Percentiles rank a stretch among this genome's conserved stretches.
Conservation (phyloP, 2,329 filamentous ascomycete species). For the Aspergillus sp. region DNA sequence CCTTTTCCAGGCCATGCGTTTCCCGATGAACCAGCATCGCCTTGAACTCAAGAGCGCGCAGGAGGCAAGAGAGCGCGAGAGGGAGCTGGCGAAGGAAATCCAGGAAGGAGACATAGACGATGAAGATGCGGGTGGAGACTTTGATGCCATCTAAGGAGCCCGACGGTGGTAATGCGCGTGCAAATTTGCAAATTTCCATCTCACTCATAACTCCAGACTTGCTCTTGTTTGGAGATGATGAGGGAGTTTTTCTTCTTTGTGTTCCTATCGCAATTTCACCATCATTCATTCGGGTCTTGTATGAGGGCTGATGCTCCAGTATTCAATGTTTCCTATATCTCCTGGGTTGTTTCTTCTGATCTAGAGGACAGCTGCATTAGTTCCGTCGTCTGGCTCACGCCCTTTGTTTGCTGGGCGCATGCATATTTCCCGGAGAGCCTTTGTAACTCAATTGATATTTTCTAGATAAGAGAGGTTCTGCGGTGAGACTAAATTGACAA, state of each 20-base stretch:
- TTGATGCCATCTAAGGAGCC: constrained; percentile 79
- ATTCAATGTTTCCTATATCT: constrained; percentile 27
- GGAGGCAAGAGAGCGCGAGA: constrained; percentile 93
- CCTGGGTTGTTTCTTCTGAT: constrained; percentile 21
- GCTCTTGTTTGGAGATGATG: constrained; percentile 9
- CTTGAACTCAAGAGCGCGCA: constrained; percentile 97
- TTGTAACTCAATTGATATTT: constrained; percentile 14
- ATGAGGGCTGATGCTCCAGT: constrained; percentile 26
- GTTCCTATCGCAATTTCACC: constrained; percentile 28
- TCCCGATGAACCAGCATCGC: constrained; percentile 98
- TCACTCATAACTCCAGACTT: constrained; percentile 12
- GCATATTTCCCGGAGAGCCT: constrained; percentile 2
- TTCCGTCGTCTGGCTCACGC: constrained; percentile 11
- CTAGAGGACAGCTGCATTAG: constrained; percentile 13
- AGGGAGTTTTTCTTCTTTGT: constrained; percentile 26
- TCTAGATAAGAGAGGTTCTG: constrained; percentile 16
- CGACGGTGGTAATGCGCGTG: constrained; percentile 18
- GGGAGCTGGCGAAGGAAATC: constrained; percentile 98
- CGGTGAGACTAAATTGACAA: neutral
- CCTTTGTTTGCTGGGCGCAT: constrained; percentile 12
- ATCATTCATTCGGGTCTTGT: constrained; percentile 26
- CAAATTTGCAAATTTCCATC: constrained; percentile 12
- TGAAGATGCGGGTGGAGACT: constrained; percentile 92
- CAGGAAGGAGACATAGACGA: constrained; percentile 96
- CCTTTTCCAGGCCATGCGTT: constrained; percentile 78